Evolutionary conservation across 176 grass and related monocot species (phyloP).

Genomic region (Coix lacrymajobi): DNA sequence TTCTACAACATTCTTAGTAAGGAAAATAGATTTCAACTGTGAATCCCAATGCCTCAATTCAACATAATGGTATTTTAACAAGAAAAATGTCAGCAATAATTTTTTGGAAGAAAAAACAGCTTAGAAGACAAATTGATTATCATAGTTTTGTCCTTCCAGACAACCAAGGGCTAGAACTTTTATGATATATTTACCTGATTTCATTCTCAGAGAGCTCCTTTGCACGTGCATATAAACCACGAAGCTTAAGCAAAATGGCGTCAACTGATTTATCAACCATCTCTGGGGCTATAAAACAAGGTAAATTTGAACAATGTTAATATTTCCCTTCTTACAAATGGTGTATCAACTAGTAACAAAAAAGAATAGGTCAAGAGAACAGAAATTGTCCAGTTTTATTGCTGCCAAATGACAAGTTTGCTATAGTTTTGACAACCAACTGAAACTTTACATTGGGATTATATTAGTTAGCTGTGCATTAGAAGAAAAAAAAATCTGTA

Average conservation of each 20-base stretch:
- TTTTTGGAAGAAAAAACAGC: slow-evolving; percentile 7
- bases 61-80: neutral
- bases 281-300: slow-evolving; percentile 70
- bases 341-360: slow-evolving; percentile 4
- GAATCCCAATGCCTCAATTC: neutral
- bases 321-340: neutral
- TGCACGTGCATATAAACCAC: slow-evolving; percentile 56
- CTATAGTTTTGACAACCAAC: neutral
- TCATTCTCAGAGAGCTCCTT: slow-evolving; percentile 85
- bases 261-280: slow-evolving; percentile 70
- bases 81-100: neutral
- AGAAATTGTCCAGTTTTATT: slow-evolving; percentile 1
- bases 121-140: neutral
- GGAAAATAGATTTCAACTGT: neutral
- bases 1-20: slow-evolving; percentile 7
- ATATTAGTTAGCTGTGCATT: neutral
- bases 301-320: slow-evolving; percentile 34
- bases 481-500: neutral
- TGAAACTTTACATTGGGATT: neutral
- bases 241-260: slow-evolving; percentile 49
- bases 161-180: neutral
- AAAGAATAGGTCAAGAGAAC: slow-evolving; percentile 4
- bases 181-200: slow-evolving; percentile 51
- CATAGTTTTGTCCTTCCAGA: neutral
- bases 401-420: neutral